Conservation (phyloP, 2,329 filamentous ascomycete genomes). For the Hirsutella minnesotensis region DNA sequence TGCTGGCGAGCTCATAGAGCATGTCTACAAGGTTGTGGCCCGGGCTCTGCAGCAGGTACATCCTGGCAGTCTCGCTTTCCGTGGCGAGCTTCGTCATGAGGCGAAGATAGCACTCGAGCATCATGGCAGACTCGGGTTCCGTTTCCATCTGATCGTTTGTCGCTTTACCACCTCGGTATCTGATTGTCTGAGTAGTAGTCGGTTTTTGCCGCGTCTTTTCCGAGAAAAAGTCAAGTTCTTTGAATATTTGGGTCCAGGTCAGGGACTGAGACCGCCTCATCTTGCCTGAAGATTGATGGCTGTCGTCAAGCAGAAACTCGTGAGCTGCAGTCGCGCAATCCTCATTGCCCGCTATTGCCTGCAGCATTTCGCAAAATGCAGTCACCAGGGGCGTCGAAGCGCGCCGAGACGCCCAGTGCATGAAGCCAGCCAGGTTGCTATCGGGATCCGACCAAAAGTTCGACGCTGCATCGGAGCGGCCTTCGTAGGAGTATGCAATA, state of each 20-base stretch:
- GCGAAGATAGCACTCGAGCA: conserved; percentile 88
- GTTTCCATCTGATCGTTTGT: conserved; percentile 58
- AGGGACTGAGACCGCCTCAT: conserved; percentile 74
- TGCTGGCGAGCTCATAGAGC: conserved; percentile 68
- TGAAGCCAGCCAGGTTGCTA: conserved; percentile 84
- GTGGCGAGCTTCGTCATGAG: conserved; percentile 72
- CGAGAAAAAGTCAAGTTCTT: conserved; percentile 76
- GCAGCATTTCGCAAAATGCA: conserved; percentile 93
- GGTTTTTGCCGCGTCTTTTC: conserved; percentile 66
- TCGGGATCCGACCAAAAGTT: conserved; percentile 90
- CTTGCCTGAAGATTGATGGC: conserved; percentile 60
- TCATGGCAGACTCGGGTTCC: conserved; percentile 88
- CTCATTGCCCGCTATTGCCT: conserved; percentile 72
- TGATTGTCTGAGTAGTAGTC: conserved; percentile 23
- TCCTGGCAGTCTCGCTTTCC: conserved; percentile 60
- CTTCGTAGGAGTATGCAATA: conserved; percentile 84
- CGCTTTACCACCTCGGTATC: conserved; percentile 47
- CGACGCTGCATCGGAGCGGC: conserved; percentile 69
- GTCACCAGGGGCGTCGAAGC: conserved; percentile 93
- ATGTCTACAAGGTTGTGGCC: conserved; percentile 59
- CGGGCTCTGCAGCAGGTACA: conserved; percentile 57
- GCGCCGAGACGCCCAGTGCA: conserved; percentile 92
- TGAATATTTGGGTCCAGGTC: conserved; percentile 88
- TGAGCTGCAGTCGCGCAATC: conserved; percentile 78
- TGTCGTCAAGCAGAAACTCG: conserved; percentile 80